These are phyloP conservation scores for Blastobotrys attinorum DNA, from an alignment of 805 yeast genomes.

Conservation along the genomic window DNA sequence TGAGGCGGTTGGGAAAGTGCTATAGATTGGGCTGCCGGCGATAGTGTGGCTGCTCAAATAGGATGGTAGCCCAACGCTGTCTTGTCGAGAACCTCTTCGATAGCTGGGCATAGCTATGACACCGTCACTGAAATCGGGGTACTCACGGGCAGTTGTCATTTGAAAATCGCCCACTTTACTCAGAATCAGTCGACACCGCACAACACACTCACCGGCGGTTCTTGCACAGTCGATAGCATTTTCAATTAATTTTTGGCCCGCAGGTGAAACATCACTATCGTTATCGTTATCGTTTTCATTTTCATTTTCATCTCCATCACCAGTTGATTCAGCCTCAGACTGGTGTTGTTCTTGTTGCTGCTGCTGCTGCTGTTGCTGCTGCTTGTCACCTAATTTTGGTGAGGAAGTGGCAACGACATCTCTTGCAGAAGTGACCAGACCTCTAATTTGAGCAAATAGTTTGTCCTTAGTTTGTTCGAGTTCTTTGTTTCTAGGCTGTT, in stretches of 20 bases:
- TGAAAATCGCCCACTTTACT: constrained; percentile 26
- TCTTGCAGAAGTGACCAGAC: constrained; percentile 31
- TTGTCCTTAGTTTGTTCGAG: constrained; percentile 28
- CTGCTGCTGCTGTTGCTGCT: constrained; percentile 4
- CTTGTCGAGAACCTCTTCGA: not conserved
- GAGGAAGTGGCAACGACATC: constrained; percentile 24
- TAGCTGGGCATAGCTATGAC: constrained; percentile 12
- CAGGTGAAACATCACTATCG: constrained; percentile 8
- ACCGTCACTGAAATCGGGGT: constrained; percentile 24
- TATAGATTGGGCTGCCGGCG: not conserved
- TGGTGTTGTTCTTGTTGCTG: constrained; percentile 2
- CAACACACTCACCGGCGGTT: constrained; percentile 29
- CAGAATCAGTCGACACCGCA: constrained; percentile 22
- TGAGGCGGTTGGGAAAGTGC: not conserved
- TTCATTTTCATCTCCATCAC: not conserved
- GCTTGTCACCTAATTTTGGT: constrained; percentile 1
- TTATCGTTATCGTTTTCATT: not conserved
- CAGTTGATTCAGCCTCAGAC: no score
- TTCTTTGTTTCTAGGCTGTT: constrained; percentile 22
- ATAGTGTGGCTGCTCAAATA: not conserved
- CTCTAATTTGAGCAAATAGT: constrained; percentile 27
- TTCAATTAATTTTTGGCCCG: constrained; percentile 19
- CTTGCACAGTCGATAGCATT: constrained; percentile 28
- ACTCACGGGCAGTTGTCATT: constrained; percentile 21
- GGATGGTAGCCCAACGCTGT: not conserved